Percentiles rank a stretch among this genome's conserved stretches.
Conservation (phyloP, 768 basidiomycete genomes). For the Sporobolomyces roseus region DNA sequence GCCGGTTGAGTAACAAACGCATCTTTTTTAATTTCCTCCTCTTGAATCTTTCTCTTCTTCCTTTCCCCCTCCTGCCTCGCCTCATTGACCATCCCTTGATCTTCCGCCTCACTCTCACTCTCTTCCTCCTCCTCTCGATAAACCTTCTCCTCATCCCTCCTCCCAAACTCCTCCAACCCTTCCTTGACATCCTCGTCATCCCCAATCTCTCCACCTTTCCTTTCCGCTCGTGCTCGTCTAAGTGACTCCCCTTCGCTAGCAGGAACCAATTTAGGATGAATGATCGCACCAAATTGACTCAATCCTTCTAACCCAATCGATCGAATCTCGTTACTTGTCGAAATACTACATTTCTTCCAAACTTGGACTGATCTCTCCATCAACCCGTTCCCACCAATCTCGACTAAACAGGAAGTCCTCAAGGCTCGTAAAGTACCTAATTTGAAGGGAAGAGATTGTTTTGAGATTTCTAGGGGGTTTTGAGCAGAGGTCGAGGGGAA, state of each 20-base stretch:
- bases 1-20: too few relatives aligned
- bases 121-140: constrained; percentile 13
- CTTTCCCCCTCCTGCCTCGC: background rate
- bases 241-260: constrained; percentile 12
- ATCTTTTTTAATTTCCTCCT: background rate
- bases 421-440: constrained; percentile 18
- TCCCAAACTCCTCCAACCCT: constrained; percentile 14
- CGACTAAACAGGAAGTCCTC: background rate
- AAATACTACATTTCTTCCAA: constrained; percentile 7
- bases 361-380: constrained; percentile 11
- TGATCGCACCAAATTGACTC: background rate
- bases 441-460: constrained; percentile 16
- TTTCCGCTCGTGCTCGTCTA: too few relatives aligned
- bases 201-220: background rate
- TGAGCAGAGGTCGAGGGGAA: constrained; percentile 19
- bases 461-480: constrained; percentile 27
- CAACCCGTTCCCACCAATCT: constrained; percentile 2
- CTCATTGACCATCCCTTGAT: too few relatives aligned
- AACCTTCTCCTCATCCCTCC: constrained; percentile 8
- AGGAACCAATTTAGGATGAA: constrained; percentile 21
- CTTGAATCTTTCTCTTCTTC: background rate
- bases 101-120: too few relatives aligned
- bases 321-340: constrained; percentile 4
- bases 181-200: background rate
- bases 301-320: constrained; percentile 1